Conservation (phyloP, 306 rosid genomes). For the Vigna mungo region DNA sequence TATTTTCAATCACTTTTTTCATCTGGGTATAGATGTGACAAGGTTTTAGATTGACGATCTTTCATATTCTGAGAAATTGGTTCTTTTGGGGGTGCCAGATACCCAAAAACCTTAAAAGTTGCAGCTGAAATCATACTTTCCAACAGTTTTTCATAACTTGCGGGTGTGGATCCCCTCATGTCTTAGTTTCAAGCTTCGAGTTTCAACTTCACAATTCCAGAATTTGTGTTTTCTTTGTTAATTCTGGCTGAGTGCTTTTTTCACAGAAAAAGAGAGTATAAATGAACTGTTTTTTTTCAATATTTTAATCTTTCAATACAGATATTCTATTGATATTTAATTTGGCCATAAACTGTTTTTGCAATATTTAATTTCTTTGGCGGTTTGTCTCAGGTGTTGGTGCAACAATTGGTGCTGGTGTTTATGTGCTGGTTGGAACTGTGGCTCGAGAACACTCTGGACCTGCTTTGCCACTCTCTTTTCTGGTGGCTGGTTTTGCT, state of each 20-base stretch:
- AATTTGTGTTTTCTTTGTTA: background rate
- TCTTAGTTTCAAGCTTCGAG: background rate
- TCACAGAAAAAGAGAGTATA: background rate
- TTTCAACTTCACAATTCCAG: background rate
- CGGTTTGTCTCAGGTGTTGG: slow-evolving; percentile 73
- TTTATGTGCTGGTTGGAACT: slow-evolving; percentile 93
- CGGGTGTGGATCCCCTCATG: background rate
- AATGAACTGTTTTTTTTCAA: too few species aligned
- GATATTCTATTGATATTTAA: background rate
- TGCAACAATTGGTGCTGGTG: slow-evolving; percentile 97
- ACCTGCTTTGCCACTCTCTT: slow-evolving; percentile 85
- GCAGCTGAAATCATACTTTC: background rate
- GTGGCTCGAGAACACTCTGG: slow-evolving; percentile 94
- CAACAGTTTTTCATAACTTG: background rate
- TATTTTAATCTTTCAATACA: too few species aligned
- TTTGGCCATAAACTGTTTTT: background rate
- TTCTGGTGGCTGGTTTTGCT: slow-evolving; percentile 86
- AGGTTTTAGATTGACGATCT: background rate
- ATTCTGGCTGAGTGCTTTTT: background rate
- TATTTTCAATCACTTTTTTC: background rate
- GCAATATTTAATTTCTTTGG: background rate
- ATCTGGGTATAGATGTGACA: background rate
- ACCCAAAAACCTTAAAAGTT: background rate
- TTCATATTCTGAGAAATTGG: background rate
- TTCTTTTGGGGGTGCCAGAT: too few species aligned